Evolutionary conservation across 257 asterid species (phyloP).

Genomic region (Ehretia macrophylla): DNA sequence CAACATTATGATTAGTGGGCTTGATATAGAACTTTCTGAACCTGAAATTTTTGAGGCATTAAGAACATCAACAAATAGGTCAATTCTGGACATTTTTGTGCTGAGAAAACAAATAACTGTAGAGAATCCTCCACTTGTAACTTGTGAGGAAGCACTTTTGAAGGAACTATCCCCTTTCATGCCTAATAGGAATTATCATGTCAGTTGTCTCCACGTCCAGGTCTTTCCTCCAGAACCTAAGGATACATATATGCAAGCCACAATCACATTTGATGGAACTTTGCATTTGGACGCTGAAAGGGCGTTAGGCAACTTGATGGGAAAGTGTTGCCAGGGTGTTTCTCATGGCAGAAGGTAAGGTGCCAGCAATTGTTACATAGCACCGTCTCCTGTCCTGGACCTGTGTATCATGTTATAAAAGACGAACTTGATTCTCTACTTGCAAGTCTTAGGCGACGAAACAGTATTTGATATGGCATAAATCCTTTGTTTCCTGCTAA

Average conservation of each 20-base stretch:
- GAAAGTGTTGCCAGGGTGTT: slow-evolving; percentile 70
- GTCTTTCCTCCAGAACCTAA: slow-evolving; percentile 58
- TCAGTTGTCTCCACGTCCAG: slow-evolving; percentile 55
- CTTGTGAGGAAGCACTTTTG: slow-evolving; percentile 68
- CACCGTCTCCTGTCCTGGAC: slow-evolving; percentile 73
- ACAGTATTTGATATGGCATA: slow-evolving; percentile 36
- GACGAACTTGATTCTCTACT: slow-evolving; percentile 45
- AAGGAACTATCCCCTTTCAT: slow-evolving; percentile 70
- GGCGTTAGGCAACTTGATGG: slow-evolving; percentile 77
- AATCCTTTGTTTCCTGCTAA: background rate
- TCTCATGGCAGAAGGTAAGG: slow-evolving; percentile 76
- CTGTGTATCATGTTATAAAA: slow-evolving; percentile 63
- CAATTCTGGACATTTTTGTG: slow-evolving; percentile 47
- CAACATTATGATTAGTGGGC: slow-evolving; percentile 42
- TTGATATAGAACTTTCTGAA: slow-evolving; percentile 58
- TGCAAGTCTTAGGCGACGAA: slow-evolving; percentile 33
- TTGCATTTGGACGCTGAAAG: slow-evolving; percentile 86
- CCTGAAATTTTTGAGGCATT: slow-evolving; percentile 46
- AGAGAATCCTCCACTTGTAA: slow-evolving; percentile 48
- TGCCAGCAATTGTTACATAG: slow-evolving; percentile 70
- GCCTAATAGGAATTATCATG: slow-evolving; percentile 59
- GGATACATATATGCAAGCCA: slow-evolving; percentile 57
- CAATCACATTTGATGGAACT: slow-evolving; percentile 69
- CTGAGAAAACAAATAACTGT: slow-evolving; percentile 46
- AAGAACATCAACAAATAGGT: slow-evolving; percentile 39